These are phyloP conservation scores for Filobasidium floriforme DNA, from an alignment of 768 basidiomycete genomes.

Conservation along the genomic window DNA sequence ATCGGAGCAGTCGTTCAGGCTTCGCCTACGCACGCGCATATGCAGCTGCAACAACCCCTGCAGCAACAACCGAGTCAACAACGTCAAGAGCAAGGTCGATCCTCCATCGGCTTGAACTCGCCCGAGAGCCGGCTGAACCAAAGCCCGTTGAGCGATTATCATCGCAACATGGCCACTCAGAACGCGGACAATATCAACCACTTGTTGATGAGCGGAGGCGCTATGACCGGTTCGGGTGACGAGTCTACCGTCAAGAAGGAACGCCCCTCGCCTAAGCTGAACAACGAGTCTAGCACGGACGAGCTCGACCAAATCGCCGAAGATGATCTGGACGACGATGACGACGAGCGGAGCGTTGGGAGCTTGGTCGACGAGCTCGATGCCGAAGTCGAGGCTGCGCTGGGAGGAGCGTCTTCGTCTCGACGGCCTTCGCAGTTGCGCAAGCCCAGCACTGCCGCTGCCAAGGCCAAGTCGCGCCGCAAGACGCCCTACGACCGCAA, in stretches of 20 bases:
- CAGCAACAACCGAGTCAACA: constrained; percentile 4
- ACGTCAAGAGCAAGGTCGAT: neutral
- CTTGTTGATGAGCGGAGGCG: neutral
- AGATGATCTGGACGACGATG: too few relatives aligned
- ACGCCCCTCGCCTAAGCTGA: neutral
- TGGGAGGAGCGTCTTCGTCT: neutral
- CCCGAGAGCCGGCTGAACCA: neutral
- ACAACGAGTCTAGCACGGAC: neutral
- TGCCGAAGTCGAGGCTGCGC: constrained; percentile 1
- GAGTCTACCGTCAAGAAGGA: neutral
- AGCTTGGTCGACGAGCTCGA: constrained; percentile 5
- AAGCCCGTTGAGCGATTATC: neutral
- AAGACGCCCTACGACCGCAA: neutral
- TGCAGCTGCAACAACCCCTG: neutral
- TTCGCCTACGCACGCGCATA: too few relatives aligned
- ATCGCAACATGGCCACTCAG: neutral
- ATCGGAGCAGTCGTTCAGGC: neutral
- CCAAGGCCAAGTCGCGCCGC: neutral
- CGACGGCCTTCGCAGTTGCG: neutral
- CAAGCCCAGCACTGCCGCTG: neutral
- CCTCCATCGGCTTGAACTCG: neutral
- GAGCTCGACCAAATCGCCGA: too few relatives aligned
- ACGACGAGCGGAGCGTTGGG: neutral
- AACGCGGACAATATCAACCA: neutral
- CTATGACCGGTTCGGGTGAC: neutral